Evolutionary conservation across 2,329 filamentous ascomycete species (phyloP).

Genomic region (Pyrenophora tritici-repentis): DNA sequence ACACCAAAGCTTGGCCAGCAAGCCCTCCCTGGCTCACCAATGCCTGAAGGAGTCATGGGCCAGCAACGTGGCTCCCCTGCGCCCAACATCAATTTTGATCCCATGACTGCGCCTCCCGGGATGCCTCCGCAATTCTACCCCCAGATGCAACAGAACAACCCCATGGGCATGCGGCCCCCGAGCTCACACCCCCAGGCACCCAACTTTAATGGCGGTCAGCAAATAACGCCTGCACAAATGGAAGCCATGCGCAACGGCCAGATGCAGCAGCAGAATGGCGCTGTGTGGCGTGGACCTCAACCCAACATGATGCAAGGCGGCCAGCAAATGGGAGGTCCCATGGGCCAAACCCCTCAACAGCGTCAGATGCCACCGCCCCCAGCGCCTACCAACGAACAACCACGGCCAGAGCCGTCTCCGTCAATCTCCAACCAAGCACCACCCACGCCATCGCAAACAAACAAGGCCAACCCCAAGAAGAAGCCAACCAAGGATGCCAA

Average conservation of each 20-base stretch:
- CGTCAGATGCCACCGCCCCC: constrained; percentile 61
- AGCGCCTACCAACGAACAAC: constrained; percentile 49
- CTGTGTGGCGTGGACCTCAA: constrained; percentile 41
- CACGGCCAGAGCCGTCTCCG: constrained; percentile 55
- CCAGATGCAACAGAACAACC: constrained; percentile 36
- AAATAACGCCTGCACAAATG: constrained; percentile 65
- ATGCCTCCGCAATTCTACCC: constrained; percentile 47
- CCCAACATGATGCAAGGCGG: constrained; percentile 62
- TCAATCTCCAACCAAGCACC: constrained; percentile 60
- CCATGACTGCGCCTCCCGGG: constrained; percentile 55
- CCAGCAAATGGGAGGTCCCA: constrained; percentile 56
- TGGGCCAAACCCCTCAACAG: constrained; percentile 71
- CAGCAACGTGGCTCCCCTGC: constrained; percentile 65
- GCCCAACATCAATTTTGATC: constrained; percentile 59
- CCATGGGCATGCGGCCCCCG: constrained; percentile 61
- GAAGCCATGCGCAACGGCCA: constrained; percentile 48
- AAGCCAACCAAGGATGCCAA: constrained; percentile 72
- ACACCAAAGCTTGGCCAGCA: constrained; percentile 74
- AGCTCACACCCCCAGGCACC: constrained; percentile 54
- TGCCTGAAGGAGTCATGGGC: constrained; percentile 71
- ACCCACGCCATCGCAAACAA: constrained; percentile 74
- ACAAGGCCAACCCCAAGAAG: constrained; percentile 78
- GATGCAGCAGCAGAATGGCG: constrained; percentile 42
- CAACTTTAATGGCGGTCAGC: constrained; percentile 63
- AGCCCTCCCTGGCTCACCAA: constrained; percentile 68